Evolutionary conservation across 1,139 yeast genomes (phyloP).

Genomic region (Pichiaceae sp.): DNA sequence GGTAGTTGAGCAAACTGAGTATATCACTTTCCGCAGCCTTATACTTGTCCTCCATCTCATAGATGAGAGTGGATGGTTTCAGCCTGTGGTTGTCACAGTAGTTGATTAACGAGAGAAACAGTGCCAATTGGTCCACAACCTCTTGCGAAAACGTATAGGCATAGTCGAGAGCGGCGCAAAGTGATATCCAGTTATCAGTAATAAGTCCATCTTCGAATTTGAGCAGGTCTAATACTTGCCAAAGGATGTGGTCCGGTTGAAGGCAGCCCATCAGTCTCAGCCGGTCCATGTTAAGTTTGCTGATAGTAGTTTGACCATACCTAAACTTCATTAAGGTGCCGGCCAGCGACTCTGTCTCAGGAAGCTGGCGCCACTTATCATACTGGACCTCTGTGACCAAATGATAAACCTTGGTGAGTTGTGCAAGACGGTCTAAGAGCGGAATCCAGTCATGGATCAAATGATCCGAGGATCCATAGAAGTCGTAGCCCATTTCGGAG

Average conservation of each 20-base stretch:
- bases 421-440: neutral
- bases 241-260: neutral
- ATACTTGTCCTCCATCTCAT: neutral
- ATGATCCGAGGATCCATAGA: neutral
- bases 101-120: conserved; percentile 1
- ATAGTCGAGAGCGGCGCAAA: neutral
- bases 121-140: neutral
- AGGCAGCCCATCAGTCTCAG: conserved; percentile 1
- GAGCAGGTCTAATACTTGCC: neutral
- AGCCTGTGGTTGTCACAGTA: neutral
- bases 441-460: neutral
- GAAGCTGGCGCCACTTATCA: too few relatives aligned
- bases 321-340: neutral
- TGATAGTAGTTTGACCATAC: neutral
- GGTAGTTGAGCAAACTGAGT: conserved; percentile 1
- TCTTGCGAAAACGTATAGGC: neutral
- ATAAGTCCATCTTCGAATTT: neutral
- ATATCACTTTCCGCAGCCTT: conserved; percentile 2
- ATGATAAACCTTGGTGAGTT: neutral
- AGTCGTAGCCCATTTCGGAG: too few relatives aligned
- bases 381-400: neutral
- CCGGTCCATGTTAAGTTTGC: neutral
- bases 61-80: conserved; percentile 2
- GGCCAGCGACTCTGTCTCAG: neutral
- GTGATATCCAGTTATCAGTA: neutral